Evolutionary conservation across 2,329 filamentous ascomycete species (phyloP).

Genomic region (Verticillium klebahnii): DNA sequence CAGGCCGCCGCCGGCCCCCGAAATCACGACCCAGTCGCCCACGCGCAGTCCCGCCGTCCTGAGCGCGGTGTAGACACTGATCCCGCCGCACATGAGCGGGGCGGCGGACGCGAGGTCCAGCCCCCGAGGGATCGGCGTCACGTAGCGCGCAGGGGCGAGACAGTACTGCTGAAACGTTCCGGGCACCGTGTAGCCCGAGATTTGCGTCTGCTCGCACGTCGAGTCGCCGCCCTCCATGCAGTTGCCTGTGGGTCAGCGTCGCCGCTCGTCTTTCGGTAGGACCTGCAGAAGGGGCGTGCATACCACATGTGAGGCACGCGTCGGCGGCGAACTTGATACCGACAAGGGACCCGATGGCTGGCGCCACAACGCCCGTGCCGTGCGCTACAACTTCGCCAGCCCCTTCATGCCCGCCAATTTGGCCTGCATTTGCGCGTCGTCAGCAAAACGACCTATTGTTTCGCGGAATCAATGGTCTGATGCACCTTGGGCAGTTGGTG

Average conservation of each 20-base stretch:
- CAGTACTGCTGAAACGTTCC: slow-evolving; percentile 20
- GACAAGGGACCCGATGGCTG: slow-evolving; percentile 12
- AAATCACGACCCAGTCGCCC: slow-evolving; percentile 21
- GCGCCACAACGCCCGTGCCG: slow-evolving; percentile 9
- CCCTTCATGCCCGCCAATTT: slow-evolving; percentile 17
- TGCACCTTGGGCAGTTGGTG: background rate
- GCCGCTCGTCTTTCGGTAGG: background rate
- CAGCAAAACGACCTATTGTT: background rate
- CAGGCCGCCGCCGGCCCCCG: slow-evolving; percentile 24
- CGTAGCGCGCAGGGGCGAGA: slow-evolving; percentile 31
- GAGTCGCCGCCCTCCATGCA: slow-evolving; percentile 17
- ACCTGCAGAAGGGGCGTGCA: background rate
- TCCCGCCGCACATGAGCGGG: slow-evolving; percentile 65
- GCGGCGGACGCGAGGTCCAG: slow-evolving; percentile 32
- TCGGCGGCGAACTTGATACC: slow-evolving; percentile 17
- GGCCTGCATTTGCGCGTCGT: slow-evolving; percentile 3
- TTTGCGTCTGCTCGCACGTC: slow-evolving; percentile 13
- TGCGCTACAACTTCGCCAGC: slow-evolving; percentile 14
- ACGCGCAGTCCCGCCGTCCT: slow-evolving; percentile 19
- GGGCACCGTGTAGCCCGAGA: slow-evolving; percentile 19
- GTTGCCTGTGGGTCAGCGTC: slow-evolving; percentile 6
- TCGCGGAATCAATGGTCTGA: background rate
- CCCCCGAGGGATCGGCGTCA: slow-evolving; percentile 32
- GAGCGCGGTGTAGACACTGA: slow-evolving; percentile 59
- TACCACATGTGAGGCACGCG: slow-evolving; percentile 16